Evolutionary conservation across 2,329 filamentous ascomycete species (phyloP), one percentile per base, ranked within the genome.

Genomic region (Alternaria tenuissima): DNA sequence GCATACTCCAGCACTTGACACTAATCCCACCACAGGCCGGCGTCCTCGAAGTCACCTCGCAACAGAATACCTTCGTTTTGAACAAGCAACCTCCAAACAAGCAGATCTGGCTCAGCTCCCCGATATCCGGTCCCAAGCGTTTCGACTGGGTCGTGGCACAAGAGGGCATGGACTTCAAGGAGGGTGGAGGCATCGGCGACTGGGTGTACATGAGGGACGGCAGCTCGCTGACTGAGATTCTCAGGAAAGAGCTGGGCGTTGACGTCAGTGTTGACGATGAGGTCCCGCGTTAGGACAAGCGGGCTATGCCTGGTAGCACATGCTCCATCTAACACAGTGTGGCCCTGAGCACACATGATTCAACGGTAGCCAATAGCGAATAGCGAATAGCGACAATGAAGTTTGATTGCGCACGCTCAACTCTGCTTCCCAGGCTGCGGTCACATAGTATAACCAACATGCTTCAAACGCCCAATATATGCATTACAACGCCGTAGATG

Each of bases 51-150:
- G 84, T 98, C 69, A 87, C 88, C 1, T 82, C 85, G 12, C 83
- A 88, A 52, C 93, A 94, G 63, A 59, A 71, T 63, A 94, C 88
- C 30, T 99, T 96, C 76, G 92, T 99, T 61, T 86, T 99, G 81
- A 99, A 99, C 87, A 99, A 99, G 81, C 95, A 99, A 79, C 95
- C 95, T 0, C 93, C 94, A 20, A 98, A 97, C 84, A 95, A 93
- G 84, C 95, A 90, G 73, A 97, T 99, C 75, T 99, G 95, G 95
- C 88, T 98, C 46, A 95, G 92, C 38, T 96, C 93, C 43, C 95
- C 95, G 4, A 83, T 93, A 55, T 94, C 92, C 6, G 95, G 95
- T 0, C 95, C 95, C 14, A 97, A 97, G 81, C 89, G 94, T 59
- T 99, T 90, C 82, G 94, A 98, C 79, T 99, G 92, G 87, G 91